phyloP scores from a whole-genome alignment of 805 yeast genomes.

The Yarrowia alimentaria region DNA sequence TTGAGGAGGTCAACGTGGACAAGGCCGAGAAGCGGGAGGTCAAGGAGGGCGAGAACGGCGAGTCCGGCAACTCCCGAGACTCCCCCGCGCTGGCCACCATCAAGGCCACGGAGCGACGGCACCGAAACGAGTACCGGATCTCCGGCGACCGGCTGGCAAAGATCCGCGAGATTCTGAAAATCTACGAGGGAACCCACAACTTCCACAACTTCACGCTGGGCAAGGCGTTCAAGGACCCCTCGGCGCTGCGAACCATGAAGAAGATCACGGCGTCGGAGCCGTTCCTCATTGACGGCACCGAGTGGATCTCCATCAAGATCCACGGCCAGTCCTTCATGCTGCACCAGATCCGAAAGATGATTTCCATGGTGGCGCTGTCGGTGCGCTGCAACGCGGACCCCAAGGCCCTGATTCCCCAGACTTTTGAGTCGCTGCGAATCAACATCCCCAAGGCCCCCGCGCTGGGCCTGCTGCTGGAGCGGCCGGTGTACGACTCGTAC shows the following conservation, averaged over 20 bases:
- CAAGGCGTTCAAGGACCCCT: slow-evolving; percentile 77
- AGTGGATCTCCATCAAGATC: slow-evolving; percentile 93
- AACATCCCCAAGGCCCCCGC: slow-evolving; percentile 98
- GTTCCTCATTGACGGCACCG: slow-evolving; percentile 86
- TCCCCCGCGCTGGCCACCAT: slow-evolving; percentile 23
- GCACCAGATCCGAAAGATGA: slow-evolving; percentile 97
- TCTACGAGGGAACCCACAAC: slow-evolving; percentile 84
- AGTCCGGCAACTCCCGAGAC: too few species aligned
- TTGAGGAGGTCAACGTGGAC: slow-evolving; percentile 35
- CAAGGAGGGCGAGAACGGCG: slow-evolving; percentile 22
- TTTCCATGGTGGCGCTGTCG: slow-evolving; percentile 86
- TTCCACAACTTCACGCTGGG: slow-evolving; percentile 87
- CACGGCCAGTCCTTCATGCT: slow-evolving; percentile 99
- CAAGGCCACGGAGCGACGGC: slow-evolving; percentile 50
- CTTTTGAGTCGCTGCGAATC: slow-evolving; percentile 70
- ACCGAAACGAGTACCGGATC: slow-evolving; percentile 69
- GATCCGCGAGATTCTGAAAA: slow-evolving; percentile 65
- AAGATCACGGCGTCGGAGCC: slow-evolving; percentile 78
- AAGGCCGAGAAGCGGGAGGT: slow-evolving; percentile 21
- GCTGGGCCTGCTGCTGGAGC: slow-evolving; percentile 81
- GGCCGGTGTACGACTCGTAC: slow-evolving; percentile 86
- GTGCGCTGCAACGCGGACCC: slow-evolving; percentile 82
- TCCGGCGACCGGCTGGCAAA: slow-evolving; percentile 58
- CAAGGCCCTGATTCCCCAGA: slow-evolving; percentile 65
- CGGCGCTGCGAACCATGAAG: slow-evolving; percentile 82